phyloP scores from a whole-genome alignment of 805 yeast species.

The Lipomyces mesembrius region DNA sequence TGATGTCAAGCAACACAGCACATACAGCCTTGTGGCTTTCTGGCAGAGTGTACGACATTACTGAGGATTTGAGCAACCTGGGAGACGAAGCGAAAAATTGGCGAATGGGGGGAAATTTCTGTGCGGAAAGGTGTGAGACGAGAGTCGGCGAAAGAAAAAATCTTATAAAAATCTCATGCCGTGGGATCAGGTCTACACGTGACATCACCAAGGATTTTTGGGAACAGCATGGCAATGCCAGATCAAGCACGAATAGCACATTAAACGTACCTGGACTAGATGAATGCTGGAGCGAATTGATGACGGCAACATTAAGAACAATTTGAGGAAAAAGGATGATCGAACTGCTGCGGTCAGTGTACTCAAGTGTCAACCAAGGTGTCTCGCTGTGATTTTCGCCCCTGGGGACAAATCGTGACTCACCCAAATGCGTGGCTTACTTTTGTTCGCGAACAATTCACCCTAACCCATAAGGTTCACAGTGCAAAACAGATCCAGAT shows the following conservation, averaged over 20 bases:
- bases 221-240: neutral
- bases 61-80: neutral
- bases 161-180: slow-evolving; percentile 5
- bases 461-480: no score
- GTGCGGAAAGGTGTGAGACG: neutral
- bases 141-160: slow-evolving; percentile 1
- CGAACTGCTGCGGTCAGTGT: neutral
- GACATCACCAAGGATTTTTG: neutral
- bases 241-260: slow-evolving; percentile 1
- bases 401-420: no score
- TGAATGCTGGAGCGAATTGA: slow-evolving; percentile 1
- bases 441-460: no score
- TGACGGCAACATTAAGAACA: slow-evolving; percentile 3
- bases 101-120: neutral
- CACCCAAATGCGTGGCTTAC: no score
- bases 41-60: slow-evolving; percentile 37
- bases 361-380: no score
- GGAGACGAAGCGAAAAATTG: neutral
- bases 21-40: slow-evolving; percentile 35
- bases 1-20: neutral
- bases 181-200: slow-evolving; percentile 9
- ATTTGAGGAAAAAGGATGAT: neutral
- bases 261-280: slow-evolving; percentile 4
- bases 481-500: no score
- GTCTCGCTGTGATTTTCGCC: no score